A percentile compares a stretch with the other conserved stretches of the same genome.
These are phyloP conservation scores for Metarhizium brunneum DNA, from an alignment of 2,329 filamentous ascomycete genomes.

Conservation along the genomic window DNA sequence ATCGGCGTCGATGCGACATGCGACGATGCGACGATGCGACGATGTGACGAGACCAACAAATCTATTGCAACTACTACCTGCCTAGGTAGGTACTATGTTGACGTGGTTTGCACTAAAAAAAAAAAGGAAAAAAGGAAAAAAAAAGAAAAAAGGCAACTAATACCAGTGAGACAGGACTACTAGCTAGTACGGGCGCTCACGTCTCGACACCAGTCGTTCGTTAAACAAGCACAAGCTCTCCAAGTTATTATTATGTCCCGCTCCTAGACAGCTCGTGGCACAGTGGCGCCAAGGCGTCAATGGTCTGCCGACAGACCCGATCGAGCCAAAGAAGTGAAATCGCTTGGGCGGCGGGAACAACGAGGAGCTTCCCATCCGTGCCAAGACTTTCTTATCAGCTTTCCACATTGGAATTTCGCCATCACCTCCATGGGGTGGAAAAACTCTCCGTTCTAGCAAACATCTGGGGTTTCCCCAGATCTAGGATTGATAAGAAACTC, in stretches of 20 bases:
- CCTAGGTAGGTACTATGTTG: no score
- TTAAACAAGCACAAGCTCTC: not conserved
- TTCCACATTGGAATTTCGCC: not conserved
- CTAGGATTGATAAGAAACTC: not conserved
- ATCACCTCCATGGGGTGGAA: not conserved
- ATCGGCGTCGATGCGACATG: no score
- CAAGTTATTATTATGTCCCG: not conserved
- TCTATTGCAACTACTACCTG: no score
- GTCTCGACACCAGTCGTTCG: not conserved
- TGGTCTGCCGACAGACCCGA: not conserved
- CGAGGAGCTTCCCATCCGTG: not conserved
- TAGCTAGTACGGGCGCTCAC: no score
- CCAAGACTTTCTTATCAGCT: not conserved
- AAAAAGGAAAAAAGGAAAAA: no score
- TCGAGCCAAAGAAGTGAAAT: not conserved
- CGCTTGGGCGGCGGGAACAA: not conserved
- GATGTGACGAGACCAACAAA: no score
- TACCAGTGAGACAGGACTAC: no score
- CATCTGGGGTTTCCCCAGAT: not conserved
- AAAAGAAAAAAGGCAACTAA: no score
- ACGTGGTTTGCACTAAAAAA: no score
- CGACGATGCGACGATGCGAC: no score
- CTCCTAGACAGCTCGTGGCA: conserved; percentile 1
- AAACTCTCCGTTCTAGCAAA: not conserved
- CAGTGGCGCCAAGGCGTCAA: not conserved